Conservation (phyloP, 805 yeast genomes). For the Yarrowia porcina region DNA sequence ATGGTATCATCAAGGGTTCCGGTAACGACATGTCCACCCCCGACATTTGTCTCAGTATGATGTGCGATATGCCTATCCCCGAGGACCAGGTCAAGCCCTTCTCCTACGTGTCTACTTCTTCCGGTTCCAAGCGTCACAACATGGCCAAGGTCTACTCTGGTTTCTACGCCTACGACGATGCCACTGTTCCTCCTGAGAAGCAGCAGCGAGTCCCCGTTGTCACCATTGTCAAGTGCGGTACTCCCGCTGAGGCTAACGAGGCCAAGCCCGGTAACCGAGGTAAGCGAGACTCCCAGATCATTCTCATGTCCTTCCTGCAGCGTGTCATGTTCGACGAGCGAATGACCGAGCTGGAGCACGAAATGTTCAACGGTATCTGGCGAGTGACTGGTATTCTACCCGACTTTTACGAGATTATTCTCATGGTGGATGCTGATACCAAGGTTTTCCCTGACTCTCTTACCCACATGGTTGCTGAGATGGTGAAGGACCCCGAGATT, state of each 20-base stretch:
- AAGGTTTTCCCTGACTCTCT: conserved; percentile 79
- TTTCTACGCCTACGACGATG: conserved; percentile 78
- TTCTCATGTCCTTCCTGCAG: conserved; percentile 86
- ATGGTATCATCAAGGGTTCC: conserved; percentile 91
- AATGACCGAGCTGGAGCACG: conserved; percentile 87
- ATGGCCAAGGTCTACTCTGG: conserved; percentile 98
- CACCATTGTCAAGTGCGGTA: conserved; percentile 79
- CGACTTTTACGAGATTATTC: conserved; percentile 69
- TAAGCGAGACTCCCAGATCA: conserved; percentile 90
- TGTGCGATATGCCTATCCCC: conserved; percentile 71
- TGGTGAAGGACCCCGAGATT: conserved; percentile 78
- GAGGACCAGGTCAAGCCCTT: conserved; percentile 72
- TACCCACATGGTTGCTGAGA: conserved; percentile 83
- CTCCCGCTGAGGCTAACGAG: conserved; percentile 70
- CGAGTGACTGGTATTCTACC: conserved; percentile 80
- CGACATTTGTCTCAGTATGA: conserved; percentile 81
- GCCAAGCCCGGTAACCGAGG: conserved; percentile 93
- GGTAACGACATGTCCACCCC: conserved; percentile 88
- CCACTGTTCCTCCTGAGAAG: conserved; percentile 69
- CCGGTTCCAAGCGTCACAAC: conserved; percentile 91
- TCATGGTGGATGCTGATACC: conserved; percentile 97
- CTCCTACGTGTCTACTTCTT: conserved; percentile 94
- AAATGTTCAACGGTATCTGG: conserved; percentile 72
- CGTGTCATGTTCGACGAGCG: conserved; percentile 86
- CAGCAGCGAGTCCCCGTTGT: conserved; percentile 81